Conservation (phyloP, 2,329 filamentous ascomycete genomes). For the Phialemoniopsis sp. region DNA sequence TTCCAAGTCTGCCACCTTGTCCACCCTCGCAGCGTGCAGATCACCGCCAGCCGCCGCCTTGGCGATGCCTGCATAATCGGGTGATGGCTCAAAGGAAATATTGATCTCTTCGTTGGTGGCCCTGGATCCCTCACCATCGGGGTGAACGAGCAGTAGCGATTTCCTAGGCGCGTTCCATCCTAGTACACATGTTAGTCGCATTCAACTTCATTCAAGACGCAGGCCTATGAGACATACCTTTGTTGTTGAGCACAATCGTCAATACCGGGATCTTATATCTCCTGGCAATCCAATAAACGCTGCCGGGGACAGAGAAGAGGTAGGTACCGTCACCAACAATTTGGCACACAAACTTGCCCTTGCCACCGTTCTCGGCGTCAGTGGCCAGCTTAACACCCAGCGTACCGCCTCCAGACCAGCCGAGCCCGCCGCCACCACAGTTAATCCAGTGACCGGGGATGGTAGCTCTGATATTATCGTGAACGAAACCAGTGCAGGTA, state of each 20-base stretch:
- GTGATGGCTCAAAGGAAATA: conserved; percentile 54
- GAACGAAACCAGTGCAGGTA: conserved; percentile 61
- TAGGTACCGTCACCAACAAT: conserved; percentile 46
- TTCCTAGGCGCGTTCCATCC: conserved; percentile 58
- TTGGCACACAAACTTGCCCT: conserved; percentile 43
- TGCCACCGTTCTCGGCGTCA: conserved; percentile 29
- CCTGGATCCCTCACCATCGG: conserved; percentile 47
- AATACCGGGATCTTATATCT: conserved; percentile 43
- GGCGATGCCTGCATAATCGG: conserved; percentile 57
- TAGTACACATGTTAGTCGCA: too few species aligned
- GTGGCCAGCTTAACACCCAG: conserved; percentile 45
- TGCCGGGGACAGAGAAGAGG: conserved; percentile 43
- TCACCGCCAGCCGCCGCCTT: conserved; percentile 55
- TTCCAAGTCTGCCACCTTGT: conserved; percentile 40
- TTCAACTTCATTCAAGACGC: too few species aligned
- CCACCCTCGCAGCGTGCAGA: conserved; percentile 43
- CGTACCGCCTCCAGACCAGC: conserved; percentile 48
- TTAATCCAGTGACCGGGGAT: conserved; percentile 47
- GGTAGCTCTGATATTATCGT: conserved; percentile 63
- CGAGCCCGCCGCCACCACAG: conserved; percentile 48
- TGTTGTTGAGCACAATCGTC: conserved; percentile 47
- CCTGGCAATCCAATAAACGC: conserved; percentile 42
- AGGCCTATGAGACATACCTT: conserved; percentile 40
- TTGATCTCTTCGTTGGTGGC: conserved; percentile 60
- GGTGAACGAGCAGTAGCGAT: conserved; percentile 54